A percentile compares a stretch with the other conserved stretches of the same genome.
Evolutionary conservation across 371 early-diverging fungal genomes (phyloP).

Genomic region (Apophysomyces variabilis): DNA sequence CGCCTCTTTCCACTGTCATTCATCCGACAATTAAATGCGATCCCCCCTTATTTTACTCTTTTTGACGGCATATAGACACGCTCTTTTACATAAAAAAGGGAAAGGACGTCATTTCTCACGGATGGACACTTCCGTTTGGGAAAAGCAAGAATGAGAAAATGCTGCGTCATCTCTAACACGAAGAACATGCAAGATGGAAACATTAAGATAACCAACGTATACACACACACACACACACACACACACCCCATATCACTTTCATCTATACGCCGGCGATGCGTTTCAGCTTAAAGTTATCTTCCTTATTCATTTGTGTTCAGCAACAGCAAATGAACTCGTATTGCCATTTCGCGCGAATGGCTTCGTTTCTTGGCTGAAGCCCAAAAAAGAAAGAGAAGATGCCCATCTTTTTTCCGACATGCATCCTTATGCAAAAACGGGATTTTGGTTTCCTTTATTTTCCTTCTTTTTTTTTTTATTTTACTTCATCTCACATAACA

Average conservation of each 20-base stretch:
- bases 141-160: not conserved
- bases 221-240: too few relatives aligned
- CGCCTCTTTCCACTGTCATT: not conserved
- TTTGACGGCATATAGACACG: too few relatives aligned
- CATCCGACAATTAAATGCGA: not conserved
- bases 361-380: not conserved
- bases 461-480: too few relatives aligned
- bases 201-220: too few relatives aligned
- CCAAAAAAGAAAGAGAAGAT: not conserved
- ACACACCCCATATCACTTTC: too few relatives aligned
- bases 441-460: too few relatives aligned
- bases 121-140: not conserved
- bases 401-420: slow-evolving; percentile 8
- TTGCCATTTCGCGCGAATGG: slow-evolving; percentile 1
- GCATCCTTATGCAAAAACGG: not conserved
- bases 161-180: slow-evolving; percentile 7
- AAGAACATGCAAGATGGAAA: not conserved
- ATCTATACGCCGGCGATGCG: too few relatives aligned
- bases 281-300: not conserved
- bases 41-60: not conserved
- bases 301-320: not conserved
- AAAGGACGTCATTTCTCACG: not conserved
- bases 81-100: not conserved
- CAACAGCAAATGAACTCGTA: not conserved
- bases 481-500: too few relatives aligned